phyloP scores from a whole-genome alignment of 208 protist genomes.

The Crithidia mellificae region DNA sequence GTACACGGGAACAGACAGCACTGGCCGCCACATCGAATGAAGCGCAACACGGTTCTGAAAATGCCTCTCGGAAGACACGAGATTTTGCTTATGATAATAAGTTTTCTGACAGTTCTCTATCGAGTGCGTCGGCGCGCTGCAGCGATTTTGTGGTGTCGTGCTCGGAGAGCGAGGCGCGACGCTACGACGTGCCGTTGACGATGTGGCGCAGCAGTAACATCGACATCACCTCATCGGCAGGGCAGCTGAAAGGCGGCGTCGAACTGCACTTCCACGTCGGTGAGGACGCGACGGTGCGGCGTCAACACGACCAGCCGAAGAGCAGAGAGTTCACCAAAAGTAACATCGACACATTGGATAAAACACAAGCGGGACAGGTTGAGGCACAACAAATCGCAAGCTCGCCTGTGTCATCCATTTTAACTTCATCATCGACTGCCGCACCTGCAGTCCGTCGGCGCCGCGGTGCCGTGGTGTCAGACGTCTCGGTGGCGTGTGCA shows the following conservation, averaged over 20 bases:
- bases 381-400: too few relatives aligned
- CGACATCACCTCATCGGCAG: too few relatives aligned
- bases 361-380: too few relatives aligned
- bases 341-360: too few relatives aligned
- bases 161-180: conserved; percentile 23
- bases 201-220: conserved; percentile 10
- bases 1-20: conserved; percentile 19
- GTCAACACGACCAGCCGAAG: neutral
- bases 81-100: too few relatives aligned
- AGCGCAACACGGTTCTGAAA: neutral
- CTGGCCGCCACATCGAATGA: too few relatives aligned
- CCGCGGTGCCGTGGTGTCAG: conserved; percentile 16
- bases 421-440: neutral
- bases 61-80: too few relatives aligned
- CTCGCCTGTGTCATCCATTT: neutral
- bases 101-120: neutral
- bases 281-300: neutral
- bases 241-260: conserved; percentile 18
- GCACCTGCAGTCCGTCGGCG: conserved; percentile 8
- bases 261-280: conserved; percentile 22
- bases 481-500: neutral
- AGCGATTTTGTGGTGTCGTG: neutral
- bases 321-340: neutral
- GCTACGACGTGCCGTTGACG: conserved; percentile 20
- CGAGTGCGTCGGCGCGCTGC: neutral